Conservation (phyloP, 2,329 filamentous ascomycete species). For the Paramyrothecium roridum region DNA sequence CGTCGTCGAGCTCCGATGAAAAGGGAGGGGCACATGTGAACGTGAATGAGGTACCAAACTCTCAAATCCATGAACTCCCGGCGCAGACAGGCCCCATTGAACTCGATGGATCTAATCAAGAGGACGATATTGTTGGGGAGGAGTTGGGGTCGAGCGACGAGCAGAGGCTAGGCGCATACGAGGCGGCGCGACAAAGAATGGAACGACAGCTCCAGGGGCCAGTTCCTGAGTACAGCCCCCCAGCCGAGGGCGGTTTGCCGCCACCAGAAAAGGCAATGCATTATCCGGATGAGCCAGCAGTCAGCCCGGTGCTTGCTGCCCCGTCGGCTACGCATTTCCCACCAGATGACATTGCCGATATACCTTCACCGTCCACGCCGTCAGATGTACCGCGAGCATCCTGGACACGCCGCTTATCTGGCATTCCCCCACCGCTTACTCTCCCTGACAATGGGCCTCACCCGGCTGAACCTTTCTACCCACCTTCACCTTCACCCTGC, state of each 20-base stretch:
- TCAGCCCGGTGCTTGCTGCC: background rate
- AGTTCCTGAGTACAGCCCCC: slow-evolving; percentile 46
- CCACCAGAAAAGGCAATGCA: slow-evolving; percentile 24
- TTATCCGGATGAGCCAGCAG: background rate
- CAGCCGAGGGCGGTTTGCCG: slow-evolving; percentile 20
- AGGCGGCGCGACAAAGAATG: slow-evolving; percentile 47
- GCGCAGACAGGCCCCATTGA: slow-evolving; percentile 44
- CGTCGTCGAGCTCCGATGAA: background rate
- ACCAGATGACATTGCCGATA: no score
- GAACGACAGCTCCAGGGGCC: slow-evolving; percentile 48
- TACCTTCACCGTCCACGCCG: background rate
- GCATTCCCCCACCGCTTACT: background rate
- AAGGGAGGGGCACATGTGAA: background rate
- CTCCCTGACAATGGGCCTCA: background rate
- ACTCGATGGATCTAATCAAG: slow-evolving; percentile 41
- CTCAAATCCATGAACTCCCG: slow-evolving; percentile 51
- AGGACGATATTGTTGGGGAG: slow-evolving; percentile 31
- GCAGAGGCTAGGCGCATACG: slow-evolving; percentile 43
- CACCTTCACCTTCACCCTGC: background rate
- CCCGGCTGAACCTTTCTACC: background rate
- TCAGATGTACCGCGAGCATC: background rate
- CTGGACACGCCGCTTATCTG: background rate
- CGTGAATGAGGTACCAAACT: slow-evolving; percentile 30
- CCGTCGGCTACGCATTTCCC: no score
- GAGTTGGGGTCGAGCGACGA: slow-evolving; percentile 38